Evolutionary conservation across 441 rosid species (phyloP), one percentile per base, ranked within the genome.

Genomic region (Syzygium syzygioides): DNA sequence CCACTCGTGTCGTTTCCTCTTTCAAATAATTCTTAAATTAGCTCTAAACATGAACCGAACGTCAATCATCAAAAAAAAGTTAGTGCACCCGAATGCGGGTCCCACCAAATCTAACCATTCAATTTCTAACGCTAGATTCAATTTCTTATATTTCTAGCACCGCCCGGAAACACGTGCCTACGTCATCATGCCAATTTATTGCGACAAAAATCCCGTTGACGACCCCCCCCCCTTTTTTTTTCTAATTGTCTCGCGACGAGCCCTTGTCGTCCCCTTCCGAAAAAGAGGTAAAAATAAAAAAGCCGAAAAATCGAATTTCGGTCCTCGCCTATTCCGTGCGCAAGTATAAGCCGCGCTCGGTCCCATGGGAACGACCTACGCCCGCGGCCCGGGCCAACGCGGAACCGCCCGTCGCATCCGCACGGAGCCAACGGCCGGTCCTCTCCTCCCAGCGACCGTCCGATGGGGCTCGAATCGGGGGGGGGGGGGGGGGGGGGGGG

Each of bases 401-500:
- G 1, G 52, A 76, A 3, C 83, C 17, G 1, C 52, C 52, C n/a
- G 12, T 23, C 83, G 53, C 53, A 76, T n/a, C 83, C 83, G 53
- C 13, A 25, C n/a, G 7, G 25, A 12, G 32, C 18, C 9, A 76
- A 23, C n/a, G 10, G 3, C 52, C 52, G 2, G 83, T 23, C 83
- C 18, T 23, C 14, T n/a, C 6, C 52, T 23, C 83, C 48, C 48
- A 45, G 48, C 9, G 17, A 23, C 83, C n/a, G 83, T 41, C n/a
- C 53, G 83, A 41, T 76, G 50, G 26, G 1, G 45, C 25, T 23
- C 4, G 41, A 1, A 37, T 37, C 1, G 25, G 48, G 57, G 57
- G 13, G 0, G 14, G 50, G 14, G 28, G 14, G 3, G 34, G n/a
- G 14, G n/a, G 25, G 48, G 57, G 57, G 13, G 0, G 14, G 50